Conservation (phyloP, 1,139 yeast genomes). For the Nakaseomyces delphensis region DNA sequence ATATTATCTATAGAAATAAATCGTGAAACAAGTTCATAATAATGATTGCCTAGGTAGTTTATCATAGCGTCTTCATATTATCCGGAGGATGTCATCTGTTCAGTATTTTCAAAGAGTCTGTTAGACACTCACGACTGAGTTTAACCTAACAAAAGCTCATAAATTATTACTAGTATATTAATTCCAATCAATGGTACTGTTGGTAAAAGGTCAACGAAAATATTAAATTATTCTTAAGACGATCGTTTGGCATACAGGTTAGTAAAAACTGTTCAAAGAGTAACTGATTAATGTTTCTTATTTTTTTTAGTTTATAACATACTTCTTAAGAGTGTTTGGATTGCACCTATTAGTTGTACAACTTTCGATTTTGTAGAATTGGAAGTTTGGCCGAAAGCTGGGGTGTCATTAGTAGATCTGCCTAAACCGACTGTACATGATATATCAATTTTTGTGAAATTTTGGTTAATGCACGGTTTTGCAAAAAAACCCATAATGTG, state of each 20-base stretch:
- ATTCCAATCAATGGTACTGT: constrained; percentile 60
- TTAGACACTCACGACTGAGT: no score
- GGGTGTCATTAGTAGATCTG: constrained; percentile 33
- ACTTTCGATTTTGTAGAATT: constrained; percentile 48
- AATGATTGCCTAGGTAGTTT: background rate
- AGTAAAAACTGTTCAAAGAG: constrained; percentile 10
- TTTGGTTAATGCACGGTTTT: no score
- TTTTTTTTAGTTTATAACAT: constrained; percentile 24
- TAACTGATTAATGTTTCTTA: background rate
- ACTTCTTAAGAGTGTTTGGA: constrained; percentile 65
- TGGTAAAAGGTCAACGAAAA: constrained; percentile 1
- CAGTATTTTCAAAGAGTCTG: no score
- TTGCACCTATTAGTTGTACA: constrained; percentile 59
- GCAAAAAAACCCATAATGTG: no score
- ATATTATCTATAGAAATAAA: background rate
- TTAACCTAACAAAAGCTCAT: constrained; percentile 68
- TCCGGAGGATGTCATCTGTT: constrained; percentile 2
- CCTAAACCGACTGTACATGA: constrained; percentile 40
- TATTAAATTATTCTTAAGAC: background rate
- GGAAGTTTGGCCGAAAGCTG: constrained; percentile 36
- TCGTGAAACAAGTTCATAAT: background rate
- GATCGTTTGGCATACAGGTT: constrained; percentile 9
- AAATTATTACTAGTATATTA: constrained; percentile 57
- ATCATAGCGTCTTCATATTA: constrained; percentile 6
- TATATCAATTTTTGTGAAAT: background rate